Base-by-base conservation (phyloP, 495 filamentous ascomycete genomes). In the Hyaloscypha hepaticicola region DNA sequence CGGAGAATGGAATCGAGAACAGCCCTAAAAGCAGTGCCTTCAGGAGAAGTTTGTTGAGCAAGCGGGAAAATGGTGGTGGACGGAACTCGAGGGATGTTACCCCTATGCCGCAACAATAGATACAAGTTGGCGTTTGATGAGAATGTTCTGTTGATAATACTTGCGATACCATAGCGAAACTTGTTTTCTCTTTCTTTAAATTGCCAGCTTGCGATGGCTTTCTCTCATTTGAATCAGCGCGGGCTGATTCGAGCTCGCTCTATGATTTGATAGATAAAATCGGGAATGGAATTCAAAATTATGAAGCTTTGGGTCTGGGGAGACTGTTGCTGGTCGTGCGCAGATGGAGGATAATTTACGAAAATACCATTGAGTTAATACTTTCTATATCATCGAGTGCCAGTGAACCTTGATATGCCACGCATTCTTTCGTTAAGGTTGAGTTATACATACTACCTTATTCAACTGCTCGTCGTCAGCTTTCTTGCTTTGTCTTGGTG, bases 21-120 rank as follows among this genome's bases (percentile, higher is more conserved):
- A 86, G 83, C 63, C 86, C 87, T 0, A 84, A 81, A 63, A 72
- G 78, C 31, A 77, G 81, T 31, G 73, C 80, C 34, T 52, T 79
- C 26, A 60, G 78, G 60, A 72, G 70, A 55, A 78, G 76, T 60
- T 73, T 80, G 57, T 70, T 90, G 72, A 81, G 80, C 65, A 89
- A 87, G 79, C 74, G 84, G 58, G 80, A 70, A 66, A 71, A 75
- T 76, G n/a, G n/a, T n/a, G n/a, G n/a, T 55, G 83, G 83, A 26
- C 31, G 69, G 64, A 75, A 60, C 12, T 79, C 73, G 64, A 75
- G 72, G 60, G 73, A 77, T 55, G 70, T 75, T 7, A 73, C 74
- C 8, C 74, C 76, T 22, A 76, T 65, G 24, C 67, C 66, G 22
- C 48, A 58, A 45, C 8, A 45, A 58, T 53, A 25, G 21, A 45